These are phyloP conservation scores for Zalaria sp. DNA, from an alignment of 2,329 filamentous ascomycete genomes.

Conservation along the genomic window DNA sequence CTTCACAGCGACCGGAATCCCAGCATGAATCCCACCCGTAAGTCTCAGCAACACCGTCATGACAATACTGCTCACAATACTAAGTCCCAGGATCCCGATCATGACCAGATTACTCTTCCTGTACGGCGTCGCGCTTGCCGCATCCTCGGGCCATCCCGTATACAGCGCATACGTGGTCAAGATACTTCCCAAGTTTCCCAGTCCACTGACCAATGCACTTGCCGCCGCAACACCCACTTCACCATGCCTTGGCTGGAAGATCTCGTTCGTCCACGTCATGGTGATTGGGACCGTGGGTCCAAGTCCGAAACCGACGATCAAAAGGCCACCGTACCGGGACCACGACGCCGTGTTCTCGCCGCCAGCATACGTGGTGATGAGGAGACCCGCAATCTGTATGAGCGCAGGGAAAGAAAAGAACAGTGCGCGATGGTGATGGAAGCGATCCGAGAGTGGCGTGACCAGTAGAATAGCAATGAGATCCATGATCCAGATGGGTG, in stretches of 20 bases:
- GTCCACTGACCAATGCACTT: slow-evolving; percentile 69
- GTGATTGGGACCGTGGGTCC: slow-evolving; percentile 84
- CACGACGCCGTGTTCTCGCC: slow-evolving; percentile 45
- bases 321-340: slow-evolving; percentile 76
- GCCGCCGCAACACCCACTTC: slow-evolving; percentile 84
- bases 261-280: slow-evolving; percentile 86
- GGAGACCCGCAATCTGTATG: slow-evolving; percentile 69
- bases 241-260: slow-evolving; percentile 79
- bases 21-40: slow-evolving; percentile 3
- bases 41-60: slow-evolving; percentile 52
- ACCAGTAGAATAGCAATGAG: slow-evolving; percentile 74
- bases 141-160: slow-evolving; percentile 70
- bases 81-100: slow-evolving; percentile 70
- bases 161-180: slow-evolving; percentile 83
- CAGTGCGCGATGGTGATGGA: slow-evolving; percentile 62
- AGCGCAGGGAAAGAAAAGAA: slow-evolving; percentile 68
- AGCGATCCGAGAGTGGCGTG: slow-evolving; percentile 75
- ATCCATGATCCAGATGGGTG: slow-evolving; percentile 79
- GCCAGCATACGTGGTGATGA: slow-evolving; percentile 65
- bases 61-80: slow-evolving; percentile 55
- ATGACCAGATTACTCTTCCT: slow-evolving; percentile 76
- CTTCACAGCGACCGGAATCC: slow-evolving; percentile 14
- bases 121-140: slow-evolving; percentile 52
- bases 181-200: slow-evolving; percentile 77
- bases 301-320: slow-evolving; percentile 81